phyloP scores from a whole-genome alignment of 176 grass and related monocot species.

The Raddia distichophylla region DNA sequence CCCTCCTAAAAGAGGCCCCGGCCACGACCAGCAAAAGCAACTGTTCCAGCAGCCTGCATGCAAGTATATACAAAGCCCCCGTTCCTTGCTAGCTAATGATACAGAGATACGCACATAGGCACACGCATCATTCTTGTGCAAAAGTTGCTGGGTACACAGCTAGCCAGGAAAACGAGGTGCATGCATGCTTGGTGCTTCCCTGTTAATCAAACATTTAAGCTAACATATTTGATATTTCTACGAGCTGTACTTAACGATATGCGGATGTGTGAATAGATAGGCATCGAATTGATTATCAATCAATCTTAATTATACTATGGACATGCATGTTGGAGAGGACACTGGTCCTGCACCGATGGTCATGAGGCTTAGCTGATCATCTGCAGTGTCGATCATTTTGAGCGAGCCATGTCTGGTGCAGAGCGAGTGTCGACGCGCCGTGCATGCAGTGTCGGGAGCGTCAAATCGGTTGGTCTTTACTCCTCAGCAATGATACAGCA shows the following conservation, averaged over 20 bases:
- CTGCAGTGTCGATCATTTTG: slow-evolving; percentile 2
- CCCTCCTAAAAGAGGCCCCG: slow-evolving; percentile 38
- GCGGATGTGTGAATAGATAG: background rate
- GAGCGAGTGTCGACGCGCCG: slow-evolving; percentile 30
- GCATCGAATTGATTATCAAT: background rate
- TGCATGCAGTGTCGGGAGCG: slow-evolving; percentile 47
- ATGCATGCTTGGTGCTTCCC: background rate
- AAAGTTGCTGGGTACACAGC: slow-evolving; percentile 37
- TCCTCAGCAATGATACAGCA: slow-evolving; percentile 40
- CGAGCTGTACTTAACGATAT: background rate
- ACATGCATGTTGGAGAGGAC: background rate
- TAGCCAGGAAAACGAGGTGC: slow-evolving; percentile 40
- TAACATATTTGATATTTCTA: background rate
- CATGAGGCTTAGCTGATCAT: background rate
- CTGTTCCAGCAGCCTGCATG: background rate
- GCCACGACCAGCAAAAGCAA: background rate
- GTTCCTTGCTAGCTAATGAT: slow-evolving; percentile 25
- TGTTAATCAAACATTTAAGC: too few species aligned
- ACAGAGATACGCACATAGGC: background rate
- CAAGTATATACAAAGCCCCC: slow-evolving; percentile 19
- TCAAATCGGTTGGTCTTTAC: slow-evolving; percentile 54
- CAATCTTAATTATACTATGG: background rate
- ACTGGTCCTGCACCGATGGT: slow-evolving; percentile 19
- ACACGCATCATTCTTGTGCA: slow-evolving; percentile 28
- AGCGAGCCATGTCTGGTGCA: slow-evolving; percentile 7